Conservation (phyloP, 495 filamentous ascomycete genomes). For the Neurospora sp. region DNA sequence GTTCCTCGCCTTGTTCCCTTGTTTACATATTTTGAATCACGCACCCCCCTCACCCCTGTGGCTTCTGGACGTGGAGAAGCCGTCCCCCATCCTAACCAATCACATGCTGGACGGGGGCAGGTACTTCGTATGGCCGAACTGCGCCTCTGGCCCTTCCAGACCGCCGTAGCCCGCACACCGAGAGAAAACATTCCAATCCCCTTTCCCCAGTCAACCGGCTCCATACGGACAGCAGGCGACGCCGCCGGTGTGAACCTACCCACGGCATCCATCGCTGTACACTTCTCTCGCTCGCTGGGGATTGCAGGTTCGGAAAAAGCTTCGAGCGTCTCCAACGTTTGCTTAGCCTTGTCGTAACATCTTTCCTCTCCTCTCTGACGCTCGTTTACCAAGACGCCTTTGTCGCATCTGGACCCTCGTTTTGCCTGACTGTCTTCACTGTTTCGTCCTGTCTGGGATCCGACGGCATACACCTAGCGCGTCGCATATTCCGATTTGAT, state of each 20-base stretch:
- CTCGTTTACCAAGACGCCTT: slow-evolving; percentile 18
- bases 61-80: slow-evolving; percentile 11
- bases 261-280: background rate
- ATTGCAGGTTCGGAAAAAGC: slow-evolving; percentile 8
- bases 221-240: slow-evolving; percentile 2
- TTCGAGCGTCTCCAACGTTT: background rate
- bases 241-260: slow-evolving; percentile 7
- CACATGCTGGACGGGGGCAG: slow-evolving; percentile 16
- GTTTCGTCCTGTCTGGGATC: background rate
- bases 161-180: slow-evolving; percentile 14
- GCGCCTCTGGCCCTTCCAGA: background rate
- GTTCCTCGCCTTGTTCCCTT: slow-evolving; percentile 20
- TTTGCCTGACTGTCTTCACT: slow-evolving; percentile 8
- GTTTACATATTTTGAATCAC: slow-evolving; percentile 17
- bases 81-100: slow-evolving; percentile 9
- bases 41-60: slow-evolving; percentile 7
- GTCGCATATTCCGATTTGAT: background rate
- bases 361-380: slow-evolving; percentile 6
- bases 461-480: background rate
- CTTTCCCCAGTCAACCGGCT: slow-evolving; percentile 9
- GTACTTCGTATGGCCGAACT: background rate
- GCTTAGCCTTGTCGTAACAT: slow-evolving; percentile 6
- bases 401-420: slow-evolving; percentile 23
- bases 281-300: background rate
- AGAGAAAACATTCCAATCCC: slow-evolving; percentile 19